A percentile compares a stretch with the other conserved stretches of the same genome.
phyloP scores from a whole-genome alignment of 176 grass and related monocot genomes.

The Eremochloa ophiuroides region DNA sequence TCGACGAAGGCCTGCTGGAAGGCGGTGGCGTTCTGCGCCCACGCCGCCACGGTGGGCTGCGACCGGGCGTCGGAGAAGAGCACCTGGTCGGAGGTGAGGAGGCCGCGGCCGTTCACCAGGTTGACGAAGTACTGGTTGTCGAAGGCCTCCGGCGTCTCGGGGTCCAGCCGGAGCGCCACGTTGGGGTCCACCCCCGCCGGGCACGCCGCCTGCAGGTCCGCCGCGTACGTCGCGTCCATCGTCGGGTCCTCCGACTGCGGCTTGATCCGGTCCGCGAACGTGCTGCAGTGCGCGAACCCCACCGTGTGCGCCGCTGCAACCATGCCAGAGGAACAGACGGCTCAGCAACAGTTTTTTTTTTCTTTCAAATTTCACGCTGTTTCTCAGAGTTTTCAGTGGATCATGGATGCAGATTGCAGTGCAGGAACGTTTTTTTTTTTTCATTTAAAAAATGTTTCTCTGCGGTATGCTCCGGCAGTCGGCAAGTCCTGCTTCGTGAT shows the following conservation, averaged over 20 bases:
- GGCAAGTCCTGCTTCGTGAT: neutral
- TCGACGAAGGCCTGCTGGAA: constrained; percentile 65
- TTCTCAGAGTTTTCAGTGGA: neutral
- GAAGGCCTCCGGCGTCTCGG: constrained; percentile 57
- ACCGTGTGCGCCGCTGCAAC: constrained; percentile 72
- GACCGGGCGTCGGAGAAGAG: constrained; percentile 69
- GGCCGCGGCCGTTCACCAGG: constrained; percentile 59
- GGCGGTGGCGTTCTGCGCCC: constrained; percentile 42
- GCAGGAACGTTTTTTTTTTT: neutral
- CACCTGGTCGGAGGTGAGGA: constrained; percentile 79
- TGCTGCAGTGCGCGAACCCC: constrained; percentile 79
- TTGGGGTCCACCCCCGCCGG: constrained; percentile 68
- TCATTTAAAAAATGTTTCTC: neutral
- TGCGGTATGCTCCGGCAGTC: neutral
- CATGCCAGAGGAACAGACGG: neutral
- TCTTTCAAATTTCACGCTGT: neutral
- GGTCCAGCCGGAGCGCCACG: constrained; percentile 67
- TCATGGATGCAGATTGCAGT: neutral
- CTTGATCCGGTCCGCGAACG: constrained; percentile 63
- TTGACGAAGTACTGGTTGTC: constrained; percentile 96
- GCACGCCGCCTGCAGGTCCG: constrained; percentile 64
- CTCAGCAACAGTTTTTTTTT: neutral
- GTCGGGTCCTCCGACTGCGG: constrained; percentile 46
- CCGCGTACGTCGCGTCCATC: constrained; percentile 56
- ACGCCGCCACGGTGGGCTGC: constrained; percentile 48